Evolutionary conservation across 2,329 filamentous ascomycete species (phyloP).

Genomic region (Fusarium gaditjirri): DNA sequence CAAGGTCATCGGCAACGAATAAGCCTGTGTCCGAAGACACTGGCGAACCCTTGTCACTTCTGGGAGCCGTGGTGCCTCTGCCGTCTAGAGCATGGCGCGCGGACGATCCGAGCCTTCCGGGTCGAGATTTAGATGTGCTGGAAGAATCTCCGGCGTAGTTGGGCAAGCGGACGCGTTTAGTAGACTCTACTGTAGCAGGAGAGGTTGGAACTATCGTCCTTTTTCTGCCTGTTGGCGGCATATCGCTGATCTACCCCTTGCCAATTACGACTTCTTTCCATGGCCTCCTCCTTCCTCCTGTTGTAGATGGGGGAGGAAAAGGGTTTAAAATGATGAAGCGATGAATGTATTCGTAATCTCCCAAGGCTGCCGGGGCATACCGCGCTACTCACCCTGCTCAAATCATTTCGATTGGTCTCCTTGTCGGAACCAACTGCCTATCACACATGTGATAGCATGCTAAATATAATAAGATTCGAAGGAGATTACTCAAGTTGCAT

Average conservation of each 20-base stretch:
- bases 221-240: neutral
- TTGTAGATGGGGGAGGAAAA: neutral
- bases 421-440: neutral
- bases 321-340: neutral
- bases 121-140: neutral
- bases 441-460: neutral
- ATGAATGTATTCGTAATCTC: neutral
- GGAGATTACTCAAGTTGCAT: neutral
- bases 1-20: neutral
- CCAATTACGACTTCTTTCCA: neutral
- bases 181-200: neutral
- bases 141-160: neutral
- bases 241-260: neutral
- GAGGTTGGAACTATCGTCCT: neutral
- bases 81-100: neutral
- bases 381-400: neutral
- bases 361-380: neutral
- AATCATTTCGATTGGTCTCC: neutral
- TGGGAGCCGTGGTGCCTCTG: neutral
- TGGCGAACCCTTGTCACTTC: neutral
- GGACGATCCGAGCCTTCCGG: neutral
- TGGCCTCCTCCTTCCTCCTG: neutral
- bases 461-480: neutral
- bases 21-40: neutral
- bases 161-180: neutral